Conservation (phyloP, 2,329 filamentous ascomycete species). For the Calcarisporium arbuscula region DNA sequence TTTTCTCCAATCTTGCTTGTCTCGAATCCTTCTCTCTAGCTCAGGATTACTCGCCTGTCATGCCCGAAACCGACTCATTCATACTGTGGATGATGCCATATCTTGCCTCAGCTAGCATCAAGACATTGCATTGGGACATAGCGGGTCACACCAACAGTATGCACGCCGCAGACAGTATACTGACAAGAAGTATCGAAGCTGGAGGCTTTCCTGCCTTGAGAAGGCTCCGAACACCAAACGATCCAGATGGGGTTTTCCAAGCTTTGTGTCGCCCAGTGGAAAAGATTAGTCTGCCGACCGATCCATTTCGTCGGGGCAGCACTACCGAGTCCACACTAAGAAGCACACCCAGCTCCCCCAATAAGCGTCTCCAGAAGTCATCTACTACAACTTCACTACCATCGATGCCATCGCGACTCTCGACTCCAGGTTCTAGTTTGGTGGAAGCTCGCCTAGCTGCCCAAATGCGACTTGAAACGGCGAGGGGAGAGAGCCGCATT, state of each 20-base stretch:
- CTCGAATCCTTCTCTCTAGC: conserved; percentile 48
- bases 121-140: conserved; percentile 59
- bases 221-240: conserved; percentile 57
- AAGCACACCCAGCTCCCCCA: conserved; percentile 16
- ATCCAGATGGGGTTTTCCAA: conserved; percentile 65
- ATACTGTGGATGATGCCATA: conserved; percentile 58
- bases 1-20: conserved; percentile 47
- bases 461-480: conserved; percentile 57
- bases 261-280: conserved; percentile 58
- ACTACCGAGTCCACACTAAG: too few species aligned
- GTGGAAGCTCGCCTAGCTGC: conserved; percentile 53
- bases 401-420: conserved; percentile 15
- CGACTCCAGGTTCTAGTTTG: conserved; percentile 35
- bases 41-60: conserved; percentile 47
- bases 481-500: conserved; percentile 41
- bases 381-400: conserved; percentile 28
- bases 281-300: conserved; percentile 43
- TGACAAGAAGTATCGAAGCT: conserved; percentile 56
- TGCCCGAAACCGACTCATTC: conserved; percentile 47
- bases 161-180: conserved; percentile 51
- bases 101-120: conserved; percentile 48
- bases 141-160: conserved; percentile 39
- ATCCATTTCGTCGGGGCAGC: conserved; percentile 32
- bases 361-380: conserved; percentile 25
- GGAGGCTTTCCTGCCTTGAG: conserved; percentile 57